These are phyloP conservation scores for Euphorbia celastroides DNA, from an alignment of 441 rosid genomes.

Conservation along the genomic window DNA sequence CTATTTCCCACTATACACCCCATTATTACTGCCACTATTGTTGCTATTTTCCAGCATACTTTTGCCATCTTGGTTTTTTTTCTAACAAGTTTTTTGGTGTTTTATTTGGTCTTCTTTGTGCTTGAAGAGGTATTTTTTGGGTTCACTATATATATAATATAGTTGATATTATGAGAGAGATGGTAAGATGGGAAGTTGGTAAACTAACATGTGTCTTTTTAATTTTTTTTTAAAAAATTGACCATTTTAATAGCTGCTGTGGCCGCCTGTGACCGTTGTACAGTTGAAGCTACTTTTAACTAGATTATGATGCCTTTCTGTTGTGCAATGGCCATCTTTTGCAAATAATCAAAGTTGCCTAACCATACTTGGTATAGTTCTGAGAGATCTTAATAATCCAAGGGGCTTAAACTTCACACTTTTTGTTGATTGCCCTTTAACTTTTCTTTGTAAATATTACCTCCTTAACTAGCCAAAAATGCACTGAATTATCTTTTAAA, in stretches of 20 bases:
- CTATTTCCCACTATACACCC: not conserved
- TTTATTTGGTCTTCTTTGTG: too few relatives aligned
- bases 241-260: constrained; percentile 1
- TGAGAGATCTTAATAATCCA: too few relatives aligned
- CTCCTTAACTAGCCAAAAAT: too few relatives aligned
- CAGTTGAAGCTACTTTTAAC: constrained; percentile 30
- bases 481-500: too few relatives aligned
- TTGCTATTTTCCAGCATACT: constrained; percentile 8
- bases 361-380: too few relatives aligned
- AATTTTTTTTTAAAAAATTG: too few relatives aligned
- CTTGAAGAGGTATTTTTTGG: too few relatives aligned
- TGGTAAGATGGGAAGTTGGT: constrained; percentile 25
- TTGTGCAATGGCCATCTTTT: not conserved
- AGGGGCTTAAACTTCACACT: too few relatives aligned
- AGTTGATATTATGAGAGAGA: not conserved
- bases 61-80: too few relatives aligned
- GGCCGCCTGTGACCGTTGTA: constrained; percentile 22
- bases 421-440: too few relatives aligned
- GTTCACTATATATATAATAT: not conserved
- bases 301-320: not conserved
- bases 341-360: not conserved
- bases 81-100: too few relatives aligned
- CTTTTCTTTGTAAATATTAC: too few relatives aligned
- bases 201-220: constrained; percentile 21
- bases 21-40: not conserved